Conservation (phyloP, 75 land plant species). For the Pinus albicaulis region DNA sequence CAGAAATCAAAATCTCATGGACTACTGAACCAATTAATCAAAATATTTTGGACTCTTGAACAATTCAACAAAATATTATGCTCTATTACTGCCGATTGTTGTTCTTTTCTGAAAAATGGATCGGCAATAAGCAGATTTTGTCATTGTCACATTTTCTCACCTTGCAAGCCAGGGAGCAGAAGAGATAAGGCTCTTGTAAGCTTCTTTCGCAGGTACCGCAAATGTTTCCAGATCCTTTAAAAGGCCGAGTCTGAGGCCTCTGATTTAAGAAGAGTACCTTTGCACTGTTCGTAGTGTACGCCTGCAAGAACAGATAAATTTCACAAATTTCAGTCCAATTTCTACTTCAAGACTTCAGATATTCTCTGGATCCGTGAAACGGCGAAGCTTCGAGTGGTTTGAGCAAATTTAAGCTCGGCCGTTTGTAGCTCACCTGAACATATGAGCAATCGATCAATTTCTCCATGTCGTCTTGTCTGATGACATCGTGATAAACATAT, state of each 20-base stretch:
- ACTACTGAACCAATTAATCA: too few species aligned
- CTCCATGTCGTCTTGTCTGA: conserved; percentile 50
- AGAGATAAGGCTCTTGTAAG: conserved; percentile 32
- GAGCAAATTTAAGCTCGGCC: not conserved
- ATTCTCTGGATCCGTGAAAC: not conserved
- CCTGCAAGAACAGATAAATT: conserved; percentile 13
- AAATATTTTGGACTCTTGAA: too few species aligned
- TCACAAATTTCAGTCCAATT: not conserved
- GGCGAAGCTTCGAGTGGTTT: not conserved
- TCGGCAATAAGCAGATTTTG: not conserved
- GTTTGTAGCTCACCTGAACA: not conserved
- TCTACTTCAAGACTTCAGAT: not conserved
- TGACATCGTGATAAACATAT: conserved; percentile 73
- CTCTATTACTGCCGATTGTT: too few species aligned
- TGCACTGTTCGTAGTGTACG: conserved; percentile 42
- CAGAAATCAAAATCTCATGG: too few species aligned
- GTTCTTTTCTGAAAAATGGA: too few species aligned
- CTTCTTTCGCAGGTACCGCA: conserved; percentile 40
- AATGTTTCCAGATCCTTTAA: conserved; percentile 33
- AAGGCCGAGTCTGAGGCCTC: conserved; percentile 36
- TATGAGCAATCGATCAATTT: conserved; percentile 13
- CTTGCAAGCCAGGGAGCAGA: conserved; percentile 42
- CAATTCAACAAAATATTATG: too few species aligned
- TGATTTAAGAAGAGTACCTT: conserved; percentile 41
- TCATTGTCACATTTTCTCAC: not conserved